Base-by-base conservation (phyloP, 805 yeast genomes). In the Spencermartinsiella europaea region DNA sequence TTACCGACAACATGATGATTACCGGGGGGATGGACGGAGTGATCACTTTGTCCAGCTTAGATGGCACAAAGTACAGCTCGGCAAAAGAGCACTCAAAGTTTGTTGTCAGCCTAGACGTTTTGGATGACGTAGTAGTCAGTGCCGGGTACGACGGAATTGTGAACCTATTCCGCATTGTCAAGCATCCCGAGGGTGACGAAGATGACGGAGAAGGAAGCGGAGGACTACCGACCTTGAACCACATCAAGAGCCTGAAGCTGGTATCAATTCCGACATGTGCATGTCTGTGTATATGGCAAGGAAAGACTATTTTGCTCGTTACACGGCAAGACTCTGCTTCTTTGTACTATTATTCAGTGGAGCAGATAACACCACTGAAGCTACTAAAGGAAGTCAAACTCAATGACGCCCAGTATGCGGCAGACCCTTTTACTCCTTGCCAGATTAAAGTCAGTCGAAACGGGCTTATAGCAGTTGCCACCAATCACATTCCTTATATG, bases 401-500 rank as follows among this genome's bases (percentile, higher is more conserved):
- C 40, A 84, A 83, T 61, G 89, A 81, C 59, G 83, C 93, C 0
- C 84, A 83, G 55, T 85, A 83, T 52, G 53, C 34, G 16, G 73
- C 82, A 4, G 73, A 78, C 17, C 74, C 81, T 0, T 85, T 85
- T 61, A 73, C 81, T 15, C 82, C 85, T 12, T 70, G 77, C 71
- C 54, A 65, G 7, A 63, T 78, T 5, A 50, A 69, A 0, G 55
- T 63, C 5, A 61, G 63, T 3, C 27, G 31, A 1, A 20, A 34
- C 22, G 25, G 49, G 1, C 8, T 20, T 10, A 58, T 83, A 14
- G 79, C 82, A 0, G 74, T 85, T 5, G 87, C 81, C 0, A 87
- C 96, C 0, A 80, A 89, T 1, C 91, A 86, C 56, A 74, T 76
- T 12, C 96, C 96, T 3, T 83, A 72, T 56, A 78, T 85, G 85